Evolutionary conservation across 2,329 filamentous ascomycete genomes (phyloP), one percentile per base, ranked within the genome.

Genomic region (Monilinia vaccinii-corymbosi): DNA sequence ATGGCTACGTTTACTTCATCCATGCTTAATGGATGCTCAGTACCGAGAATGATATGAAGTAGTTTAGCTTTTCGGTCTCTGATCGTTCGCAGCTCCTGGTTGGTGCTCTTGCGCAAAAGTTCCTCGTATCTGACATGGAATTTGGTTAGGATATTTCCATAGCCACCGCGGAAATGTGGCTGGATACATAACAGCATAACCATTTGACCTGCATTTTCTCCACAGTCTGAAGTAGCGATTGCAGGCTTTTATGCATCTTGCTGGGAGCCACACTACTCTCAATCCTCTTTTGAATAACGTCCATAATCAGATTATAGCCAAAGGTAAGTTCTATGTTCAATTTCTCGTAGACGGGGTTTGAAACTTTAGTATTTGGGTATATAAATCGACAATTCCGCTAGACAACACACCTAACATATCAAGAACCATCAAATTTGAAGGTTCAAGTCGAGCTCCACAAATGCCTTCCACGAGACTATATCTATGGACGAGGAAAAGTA

Each of bases 291-390:
- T 9, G 14, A 2, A 55, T 11, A 7, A 28, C 25, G 9, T 46
- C 13, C 32, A 59, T 45, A 31, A 60, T 47, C 3, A 62, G 38
- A 32, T n/a, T 59, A 45, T n/a, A 62, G 25, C 60, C 60, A 62
- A 21, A 56, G 50, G 48, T 62, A 62, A 6, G 60, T 62, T 32
- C 50, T 45, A 23, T 45, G 7, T 25, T 42, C 1, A 18, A 58
- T 51, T 51, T 13, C 13, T 28, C 18, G 46, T 21, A 58, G n/a
- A 4, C 46, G 38, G 5, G 9, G 53, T 31, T 44, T 56, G 38
- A 10, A 56, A 56, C n/a, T 3, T 16, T 1, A 56, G 40, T 34
- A 56, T 56, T 14, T 47, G 23, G 21, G 53, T 47, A 56, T 56
- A 56, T 9, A 56, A 14, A 1, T 56, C 44, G 9, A 34, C 31